Conservation (phyloP, 768 basidiomycete species). For the Naganishia antarctica region DNA sequence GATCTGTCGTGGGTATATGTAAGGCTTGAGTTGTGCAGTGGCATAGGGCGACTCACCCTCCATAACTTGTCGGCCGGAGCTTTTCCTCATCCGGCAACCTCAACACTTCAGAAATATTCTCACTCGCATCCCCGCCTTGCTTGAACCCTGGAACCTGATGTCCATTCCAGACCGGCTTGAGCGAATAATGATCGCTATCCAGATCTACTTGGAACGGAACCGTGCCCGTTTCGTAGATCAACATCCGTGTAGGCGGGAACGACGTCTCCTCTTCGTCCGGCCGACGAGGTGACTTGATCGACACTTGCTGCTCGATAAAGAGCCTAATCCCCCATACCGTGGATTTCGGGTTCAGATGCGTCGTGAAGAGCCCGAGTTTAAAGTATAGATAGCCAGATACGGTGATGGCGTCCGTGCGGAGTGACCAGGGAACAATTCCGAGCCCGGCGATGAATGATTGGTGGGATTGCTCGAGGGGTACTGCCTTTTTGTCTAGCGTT, state of each 20-base stretch:
- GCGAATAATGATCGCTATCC: slow-evolving; percentile 13
- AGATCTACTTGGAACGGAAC: slow-evolving; percentile 11
- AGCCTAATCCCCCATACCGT: slow-evolving; percentile 42
- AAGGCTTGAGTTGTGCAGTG: background rate
- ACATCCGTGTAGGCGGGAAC: slow-evolving; percentile 28
- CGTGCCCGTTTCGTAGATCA: slow-evolving; percentile 23
- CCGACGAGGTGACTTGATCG: slow-evolving; percentile 38
- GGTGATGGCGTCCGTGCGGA: slow-evolving; percentile 29
- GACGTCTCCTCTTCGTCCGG: slow-evolving; percentile 35
- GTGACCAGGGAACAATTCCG: slow-evolving; percentile 26
- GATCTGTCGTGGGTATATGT: slow-evolving; percentile 34
- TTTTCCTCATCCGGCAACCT: slow-evolving; percentile 43
- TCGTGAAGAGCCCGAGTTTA: slow-evolving; percentile 5
- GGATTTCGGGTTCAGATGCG: slow-evolving; percentile 17
- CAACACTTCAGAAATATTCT: slow-evolving; percentile 12
- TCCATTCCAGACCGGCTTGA: slow-evolving; percentile 38
- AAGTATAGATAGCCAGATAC: slow-evolving; percentile 23
- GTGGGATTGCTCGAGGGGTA: slow-evolving; percentile 16
- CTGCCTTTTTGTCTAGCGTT: slow-evolving; percentile 8
- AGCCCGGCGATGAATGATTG: slow-evolving; percentile 22
- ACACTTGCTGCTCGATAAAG: slow-evolving; percentile 35
- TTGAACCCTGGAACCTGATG: slow-evolving; percentile 31
- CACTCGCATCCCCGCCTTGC: slow-evolving; percentile 23
- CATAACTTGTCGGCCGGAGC: slow-evolving; percentile 40
- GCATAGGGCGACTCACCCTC: slow-evolving; percentile 35